Evolutionary conservation across 2,329 filamentous ascomycete species (phyloP), one percentile per base, ranked within the genome.

Genomic region (Chaetomium sp.): DNA sequence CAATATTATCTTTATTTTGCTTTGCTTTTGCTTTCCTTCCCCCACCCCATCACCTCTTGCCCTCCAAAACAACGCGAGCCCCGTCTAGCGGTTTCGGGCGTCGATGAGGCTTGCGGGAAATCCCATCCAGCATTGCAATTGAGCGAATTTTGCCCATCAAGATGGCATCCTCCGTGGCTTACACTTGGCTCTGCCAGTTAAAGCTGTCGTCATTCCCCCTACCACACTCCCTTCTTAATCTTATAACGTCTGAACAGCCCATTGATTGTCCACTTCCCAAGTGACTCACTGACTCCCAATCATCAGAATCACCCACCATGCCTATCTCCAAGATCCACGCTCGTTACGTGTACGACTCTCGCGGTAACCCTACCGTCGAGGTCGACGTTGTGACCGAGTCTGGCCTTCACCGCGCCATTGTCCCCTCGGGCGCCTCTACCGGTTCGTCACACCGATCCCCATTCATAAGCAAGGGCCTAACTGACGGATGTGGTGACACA

Each of bases 341-440:
- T 77, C 91, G 95, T 78, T 93, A 90, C 77, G 93, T 99, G 85
- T 99, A 94, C 88, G 95, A 99, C 87, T 98, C 95, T 80, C 94
- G 95, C 78, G 87, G 87, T 79, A 99, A 99, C 89, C 95, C 95
- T 76, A 99, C 95, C 78, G 94, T 97, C 77, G 94, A 98, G 87
- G 94, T 98, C 76, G 94, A 97, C 79, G 88, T 97, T 74, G 90
- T 96, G 82, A 97, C 93, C 74, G 92, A 96, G 84, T 96, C 91
- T 75, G 94, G 94, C 77, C 89, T 98, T 70, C 93, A 97, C 88
- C 93, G 94, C 78, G 93, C 94, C 79, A 97, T 97, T 78, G 94
- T 98, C 70, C 94, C 94, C 75, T 97, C 93, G 72, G 94, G 94
- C 80, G 94, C 94, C 76, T 97, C 94, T 74, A 97, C 93, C 75